phyloP scores from a whole-genome alignment of 495 filamentous ascomycete species.

The Choiromyces venosus region DNA sequence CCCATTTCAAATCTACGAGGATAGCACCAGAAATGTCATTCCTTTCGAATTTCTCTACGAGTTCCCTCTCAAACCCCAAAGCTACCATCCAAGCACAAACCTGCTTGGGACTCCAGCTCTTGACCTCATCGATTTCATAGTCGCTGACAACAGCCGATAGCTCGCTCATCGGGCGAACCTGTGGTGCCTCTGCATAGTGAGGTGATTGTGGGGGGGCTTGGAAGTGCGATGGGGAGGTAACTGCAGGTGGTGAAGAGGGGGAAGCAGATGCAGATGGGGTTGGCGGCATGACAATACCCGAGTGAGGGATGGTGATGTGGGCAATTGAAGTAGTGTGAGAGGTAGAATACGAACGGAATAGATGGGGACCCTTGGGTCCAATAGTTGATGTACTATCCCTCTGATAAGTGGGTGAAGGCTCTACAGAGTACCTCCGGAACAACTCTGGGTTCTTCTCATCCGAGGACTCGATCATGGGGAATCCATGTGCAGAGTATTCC shows the following conservation, averaged over 20 bases:
- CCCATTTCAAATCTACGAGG: slow-evolving; percentile 76
- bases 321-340: slow-evolving; percentile 26
- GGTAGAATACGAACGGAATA: slow-evolving; percentile 63
- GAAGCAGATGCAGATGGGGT: slow-evolving; percentile 44
- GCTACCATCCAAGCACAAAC: slow-evolving; percentile 77
- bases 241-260: slow-evolving; percentile 32
- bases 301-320: slow-evolving; percentile 37
- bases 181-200: slow-evolving; percentile 32
- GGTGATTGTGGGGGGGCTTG: slow-evolving; percentile 24
- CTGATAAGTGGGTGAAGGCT: slow-evolving; percentile 29
- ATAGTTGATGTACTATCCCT: slow-evolving; percentile 56
- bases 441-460: slow-evolving; percentile 38
- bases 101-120: slow-evolving; percentile 63
- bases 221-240: slow-evolving; percentile 41
- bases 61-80: slow-evolving; percentile 60
- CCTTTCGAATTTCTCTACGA: slow-evolving; percentile 75
- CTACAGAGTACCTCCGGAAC: slow-evolving; percentile 32
- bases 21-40: slow-evolving; percentile 89
- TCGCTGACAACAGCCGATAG: slow-evolving; percentile 48
- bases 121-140: slow-evolving; percentile 54
- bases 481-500: slow-evolving; percentile 35
- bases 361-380: slow-evolving; percentile 77
- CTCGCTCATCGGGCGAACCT: slow-evolving; percentile 42
- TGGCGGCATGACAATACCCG: slow-evolving; percentile 30
- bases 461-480: slow-evolving; percentile 32